Evolutionary conservation across 2,329 filamentous ascomycete species (phyloP), one percentile per base, ranked within the genome.

Genomic region (Pseudogymnoascus sp.): DNA sequence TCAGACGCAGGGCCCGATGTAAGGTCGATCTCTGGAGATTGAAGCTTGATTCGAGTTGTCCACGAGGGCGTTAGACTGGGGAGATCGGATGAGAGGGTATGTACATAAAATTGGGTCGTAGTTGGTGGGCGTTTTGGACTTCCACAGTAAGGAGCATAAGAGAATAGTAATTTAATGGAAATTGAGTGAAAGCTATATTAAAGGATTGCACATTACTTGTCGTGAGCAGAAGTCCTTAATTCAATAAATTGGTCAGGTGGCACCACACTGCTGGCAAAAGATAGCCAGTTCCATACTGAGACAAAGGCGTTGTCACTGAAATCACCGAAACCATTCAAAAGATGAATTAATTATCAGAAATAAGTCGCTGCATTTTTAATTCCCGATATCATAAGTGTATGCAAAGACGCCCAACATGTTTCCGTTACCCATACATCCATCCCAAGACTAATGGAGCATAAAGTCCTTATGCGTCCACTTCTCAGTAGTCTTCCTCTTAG

Each of bases 401-500:
- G 49, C 19, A 55, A 33, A 55, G 31, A 55, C 49, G 49, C 49
- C 26, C 12, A 55, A 12, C 5, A 55, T 33, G 49, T 33, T 7
- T 6, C 49, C 29, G n/a, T 33, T 19, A 55, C 49, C 49, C 49
- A 19, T 55, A 60, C 58, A 60, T 33, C 33, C 11, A 23, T 2
- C 33, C 16, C 59, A 37, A 41, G 19, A n/a, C 39, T 61, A 74
- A 66, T 73, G 71, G 41, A 74, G 67, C 70, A 72, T 72, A 61
- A 96, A 99, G 74, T 99, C 94, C 81, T 99, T 99, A 80, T 96
- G 90, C 49, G 88, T 86, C 94, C 94, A 99, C 78, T 97, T 99
- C 83, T 97, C 94, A 6, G 91, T 96, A 60, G 86, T 76, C 74
- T 90, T 91, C 68, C 80, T 86, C 81, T 87, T 92, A 66, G 85